These are phyloP conservation scores for Triticum monococcum DNA, from an alignment of 176 grass and related monocot genomes.

Conservation along the genomic window DNA sequence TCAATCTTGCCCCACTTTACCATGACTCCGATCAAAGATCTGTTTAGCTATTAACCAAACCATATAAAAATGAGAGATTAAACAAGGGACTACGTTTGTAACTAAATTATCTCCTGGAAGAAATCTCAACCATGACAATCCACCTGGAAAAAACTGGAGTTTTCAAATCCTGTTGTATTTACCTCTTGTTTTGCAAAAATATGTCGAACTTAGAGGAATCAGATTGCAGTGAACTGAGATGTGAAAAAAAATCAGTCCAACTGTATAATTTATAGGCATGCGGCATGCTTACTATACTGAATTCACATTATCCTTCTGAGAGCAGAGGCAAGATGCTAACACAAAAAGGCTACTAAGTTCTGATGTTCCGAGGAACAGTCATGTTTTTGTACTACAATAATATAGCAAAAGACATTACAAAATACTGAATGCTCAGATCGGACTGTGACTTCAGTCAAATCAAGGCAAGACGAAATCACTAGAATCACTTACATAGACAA, in stretches of 20 bases:
- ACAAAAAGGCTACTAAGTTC: neutral
- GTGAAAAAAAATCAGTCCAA: neutral
- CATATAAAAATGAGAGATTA: neutral
- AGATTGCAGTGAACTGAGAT: neutral
- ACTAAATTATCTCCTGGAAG: neutral
- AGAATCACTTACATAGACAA: neutral
- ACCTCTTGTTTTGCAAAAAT: neutral
- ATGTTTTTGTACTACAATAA: neutral
- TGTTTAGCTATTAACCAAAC: slow-evolving; percentile 9
- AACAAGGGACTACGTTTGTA: neutral
- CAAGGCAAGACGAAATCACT: neutral
- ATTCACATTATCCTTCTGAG: neutral
- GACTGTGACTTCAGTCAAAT: neutral
- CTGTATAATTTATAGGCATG: neutral
- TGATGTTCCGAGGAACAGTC: neutral
- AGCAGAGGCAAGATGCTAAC: neutral
- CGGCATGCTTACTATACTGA: neutral
- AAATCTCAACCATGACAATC: neutral
- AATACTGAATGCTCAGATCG: neutral
- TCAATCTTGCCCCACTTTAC: neutral
- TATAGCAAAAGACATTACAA: neutral
- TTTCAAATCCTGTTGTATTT: neutral
- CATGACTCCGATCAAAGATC: neutral
- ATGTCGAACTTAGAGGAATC: neutral
- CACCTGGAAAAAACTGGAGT: neutral